phyloP scores from a whole-genome alignment of 2,329 filamentous ascomycete genomes.

The Gnomoniopsis smithogilvyi region DNA sequence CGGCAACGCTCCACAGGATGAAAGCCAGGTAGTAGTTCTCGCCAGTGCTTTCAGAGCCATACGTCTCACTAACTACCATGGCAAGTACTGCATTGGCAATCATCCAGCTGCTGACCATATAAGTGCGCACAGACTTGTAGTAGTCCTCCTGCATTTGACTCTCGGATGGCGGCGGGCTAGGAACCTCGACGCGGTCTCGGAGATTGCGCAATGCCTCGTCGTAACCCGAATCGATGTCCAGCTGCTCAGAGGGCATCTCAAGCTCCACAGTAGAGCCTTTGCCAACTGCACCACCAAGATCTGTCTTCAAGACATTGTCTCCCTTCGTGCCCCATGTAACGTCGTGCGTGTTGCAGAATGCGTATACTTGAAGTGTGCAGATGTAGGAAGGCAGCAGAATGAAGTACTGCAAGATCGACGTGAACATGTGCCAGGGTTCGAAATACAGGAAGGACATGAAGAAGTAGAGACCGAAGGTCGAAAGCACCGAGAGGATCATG shows the following conservation, averaged over 20 bases:
- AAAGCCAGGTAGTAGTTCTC: slow-evolving; percentile 90
- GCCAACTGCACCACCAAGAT: slow-evolving; percentile 81
- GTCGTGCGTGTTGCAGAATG: slow-evolving; percentile 98
- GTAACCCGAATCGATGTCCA: slow-evolving; percentile 97
- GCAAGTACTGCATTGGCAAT: slow-evolving; percentile 86
- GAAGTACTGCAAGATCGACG: slow-evolving; percentile 87
- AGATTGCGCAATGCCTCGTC: slow-evolving; percentile 96
- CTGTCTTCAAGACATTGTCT: slow-evolving; percentile 91
- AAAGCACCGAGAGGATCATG: slow-evolving; percentile 83
- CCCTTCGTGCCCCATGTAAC: slow-evolving; percentile 99
- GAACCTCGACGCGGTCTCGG: slow-evolving; percentile 85
- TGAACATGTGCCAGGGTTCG: slow-evolving; percentile 99
- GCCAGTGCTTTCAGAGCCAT: slow-evolving; percentile 66
- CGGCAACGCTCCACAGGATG: slow-evolving; percentile 88
- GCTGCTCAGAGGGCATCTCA: slow-evolving; percentile 96
- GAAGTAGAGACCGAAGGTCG: slow-evolving; percentile 92
- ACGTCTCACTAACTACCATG: slow-evolving; percentile 89
- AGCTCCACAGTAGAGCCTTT: slow-evolving; percentile 81
- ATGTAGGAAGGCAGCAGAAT: slow-evolving; percentile 89
- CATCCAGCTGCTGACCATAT: slow-evolving; percentile 97
- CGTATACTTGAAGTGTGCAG: slow-evolving; percentile 96
- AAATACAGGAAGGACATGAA: slow-evolving; percentile 95
- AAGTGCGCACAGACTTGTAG: slow-evolving; percentile 94
- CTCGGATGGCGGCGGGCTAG: slow-evolving; percentile 59
- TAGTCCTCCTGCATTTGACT: slow-evolving; percentile 94